phyloP scores from a whole-genome alignment of 306 rosid species.

The Inga laurina region DNA sequence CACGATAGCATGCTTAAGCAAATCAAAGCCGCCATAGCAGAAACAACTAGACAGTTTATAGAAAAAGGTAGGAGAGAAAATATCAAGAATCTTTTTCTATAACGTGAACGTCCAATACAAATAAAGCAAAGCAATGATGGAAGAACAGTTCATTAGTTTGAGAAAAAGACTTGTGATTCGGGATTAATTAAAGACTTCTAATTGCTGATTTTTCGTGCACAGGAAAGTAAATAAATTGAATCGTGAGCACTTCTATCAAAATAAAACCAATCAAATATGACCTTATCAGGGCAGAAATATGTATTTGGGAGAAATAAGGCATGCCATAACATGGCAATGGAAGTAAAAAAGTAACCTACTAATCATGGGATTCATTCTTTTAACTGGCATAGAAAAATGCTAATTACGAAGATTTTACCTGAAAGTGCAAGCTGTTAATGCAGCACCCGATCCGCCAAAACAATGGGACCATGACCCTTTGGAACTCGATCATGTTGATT shows the following conservation, averaged over 20 bases:
- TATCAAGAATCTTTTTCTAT: neutral
- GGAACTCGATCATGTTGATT: slow-evolving; percentile 78
- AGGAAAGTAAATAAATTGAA: neutral
- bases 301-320: neutral
- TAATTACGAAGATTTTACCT: slow-evolving; percentile 49
- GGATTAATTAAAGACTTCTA: neutral
- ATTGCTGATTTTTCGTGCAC: neutral
- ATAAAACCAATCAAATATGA: neutral
- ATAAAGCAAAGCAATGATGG: neutral
- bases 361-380: slow-evolving; percentile 7
- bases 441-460: slow-evolving; percentile 77
- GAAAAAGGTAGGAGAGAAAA: neutral
- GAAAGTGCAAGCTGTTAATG: slow-evolving; percentile 82
- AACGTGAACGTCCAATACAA: neutral
- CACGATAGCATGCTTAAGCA: neutral
- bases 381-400: neutral
- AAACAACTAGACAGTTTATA: neutral
- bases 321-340: slow-evolving; percentile 1
- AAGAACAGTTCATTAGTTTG: neutral
- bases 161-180: neutral
- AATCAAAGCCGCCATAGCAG: neutral
- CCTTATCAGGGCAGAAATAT: neutral
- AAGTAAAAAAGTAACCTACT: slow-evolving; percentile 11
- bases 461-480: slow-evolving; percentile 80
- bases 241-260: neutral